A percentile compares a stretch with the other conserved stretches of the same genome.
Conservation (phyloP, 169 alveolate genomes). For the Amoebophrya sp. region DNA sequence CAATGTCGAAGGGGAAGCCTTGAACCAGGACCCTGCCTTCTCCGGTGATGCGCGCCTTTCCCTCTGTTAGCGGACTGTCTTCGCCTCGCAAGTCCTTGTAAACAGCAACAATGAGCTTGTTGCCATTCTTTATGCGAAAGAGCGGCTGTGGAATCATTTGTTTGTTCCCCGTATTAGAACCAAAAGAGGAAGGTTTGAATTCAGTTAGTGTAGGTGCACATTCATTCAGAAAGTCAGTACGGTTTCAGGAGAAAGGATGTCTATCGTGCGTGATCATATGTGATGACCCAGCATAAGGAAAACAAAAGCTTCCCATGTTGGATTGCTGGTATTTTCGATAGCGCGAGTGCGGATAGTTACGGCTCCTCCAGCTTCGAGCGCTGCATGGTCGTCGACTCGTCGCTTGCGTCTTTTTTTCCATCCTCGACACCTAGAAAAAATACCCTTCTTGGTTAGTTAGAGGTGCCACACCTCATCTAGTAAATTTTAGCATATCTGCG, state of each 20-base stretch:
- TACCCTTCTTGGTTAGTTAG: too few relatives aligned
- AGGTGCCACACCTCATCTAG: too few relatives aligned
- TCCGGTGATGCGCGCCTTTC: neutral
- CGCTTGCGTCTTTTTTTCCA: neutral
- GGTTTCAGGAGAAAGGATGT: too few relatives aligned
- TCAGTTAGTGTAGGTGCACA: too few relatives aligned
- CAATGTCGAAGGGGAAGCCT: conserved; percentile 7
- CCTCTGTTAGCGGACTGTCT: neutral
- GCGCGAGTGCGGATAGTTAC: conserved; percentile 5
- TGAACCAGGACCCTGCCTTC: neutral
- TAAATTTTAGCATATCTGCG: too few relatives aligned
- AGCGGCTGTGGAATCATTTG: neutral
- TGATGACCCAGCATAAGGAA: too few relatives aligned
- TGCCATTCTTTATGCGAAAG: neutral
- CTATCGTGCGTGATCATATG: too few relatives aligned
- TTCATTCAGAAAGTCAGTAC: too few relatives aligned
- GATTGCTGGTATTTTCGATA: neutral
- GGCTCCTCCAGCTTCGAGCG: neutral
- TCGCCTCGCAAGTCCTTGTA: conserved; percentile 6
- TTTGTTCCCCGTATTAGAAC: too few relatives aligned
- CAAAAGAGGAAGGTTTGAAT: too few relatives aligned
- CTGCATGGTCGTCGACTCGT: neutral
- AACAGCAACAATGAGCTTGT: neutral
- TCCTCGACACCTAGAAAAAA: too few relatives aligned
- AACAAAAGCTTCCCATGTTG: neutral